Conservation (phyloP, 495 filamentous ascomycete species). For the Talaromyces ruber region DNA sequence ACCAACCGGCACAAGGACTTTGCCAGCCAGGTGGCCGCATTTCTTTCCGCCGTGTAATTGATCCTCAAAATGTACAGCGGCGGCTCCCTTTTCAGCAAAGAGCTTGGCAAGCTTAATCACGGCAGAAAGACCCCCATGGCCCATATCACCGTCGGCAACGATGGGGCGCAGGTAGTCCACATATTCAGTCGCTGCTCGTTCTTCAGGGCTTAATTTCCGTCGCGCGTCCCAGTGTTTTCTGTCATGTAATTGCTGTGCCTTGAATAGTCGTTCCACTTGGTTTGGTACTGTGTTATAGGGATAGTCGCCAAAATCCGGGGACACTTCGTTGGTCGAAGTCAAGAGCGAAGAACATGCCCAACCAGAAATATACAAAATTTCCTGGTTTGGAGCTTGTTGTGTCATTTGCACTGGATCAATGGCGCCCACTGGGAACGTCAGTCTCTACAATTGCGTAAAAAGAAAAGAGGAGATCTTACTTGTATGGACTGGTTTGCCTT, state of each 20-base stretch:
- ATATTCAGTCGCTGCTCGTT: conserved; percentile 69
- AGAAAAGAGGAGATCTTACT: conserved; percentile 39
- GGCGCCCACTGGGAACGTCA: conserved; percentile 63
- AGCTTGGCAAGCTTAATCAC: conserved; percentile 96
- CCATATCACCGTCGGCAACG: conserved; percentile 95
- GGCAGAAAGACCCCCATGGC: conserved; percentile 81
- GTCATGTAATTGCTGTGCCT: conserved; percentile 94
- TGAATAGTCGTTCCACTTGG: conserved; percentile 91
- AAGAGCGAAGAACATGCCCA: conserved; percentile 94
- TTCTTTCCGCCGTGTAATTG: conserved; percentile 98
- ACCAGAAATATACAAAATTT: conserved; percentile 90
- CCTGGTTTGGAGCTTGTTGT: conserved; percentile 91
- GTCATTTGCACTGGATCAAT: conserved; percentile 99
- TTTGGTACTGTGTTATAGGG: conserved; percentile 98
- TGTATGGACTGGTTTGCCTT: conserved; percentile 83
- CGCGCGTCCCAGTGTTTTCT: conserved; percentile 87
- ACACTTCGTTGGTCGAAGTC: conserved; percentile 93
- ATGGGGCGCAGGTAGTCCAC: conserved; percentile 90
- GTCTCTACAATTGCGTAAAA: not conserved
- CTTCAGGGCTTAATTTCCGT: conserved; percentile 61
- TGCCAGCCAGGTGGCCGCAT: conserved; percentile 93
- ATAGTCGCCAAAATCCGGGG: conserved; percentile 95
- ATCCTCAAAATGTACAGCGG: conserved; percentile 95
- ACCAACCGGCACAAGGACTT: conserved; percentile 86
- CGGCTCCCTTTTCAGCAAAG: conserved; percentile 96